A percentile compares a stretch with the other conserved stretches of the same genome.
phyloP scores from a whole-genome alignment of 495 filamentous ascomycete species.

The Talaromyces proteolyticus region DNA sequence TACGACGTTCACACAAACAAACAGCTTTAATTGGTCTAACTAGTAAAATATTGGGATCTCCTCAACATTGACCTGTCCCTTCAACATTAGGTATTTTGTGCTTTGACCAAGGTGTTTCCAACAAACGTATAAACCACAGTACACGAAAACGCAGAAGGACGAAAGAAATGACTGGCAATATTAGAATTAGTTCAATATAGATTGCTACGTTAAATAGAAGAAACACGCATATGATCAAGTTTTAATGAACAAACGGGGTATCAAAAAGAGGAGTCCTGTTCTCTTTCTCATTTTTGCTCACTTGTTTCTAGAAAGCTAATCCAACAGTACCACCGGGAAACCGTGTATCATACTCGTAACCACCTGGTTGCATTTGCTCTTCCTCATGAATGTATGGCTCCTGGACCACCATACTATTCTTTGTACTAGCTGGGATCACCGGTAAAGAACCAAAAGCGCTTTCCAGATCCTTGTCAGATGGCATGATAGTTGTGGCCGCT shows the following conservation, averaged over 20 bases:
- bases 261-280: neutral
- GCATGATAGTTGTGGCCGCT: slow-evolving; percentile 16
- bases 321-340: slow-evolving; percentile 25
- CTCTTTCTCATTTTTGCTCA: neutral
- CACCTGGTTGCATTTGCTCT: slow-evolving; percentile 18
- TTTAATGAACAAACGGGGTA: neutral
- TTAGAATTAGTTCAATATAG: no score
- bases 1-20: no score
- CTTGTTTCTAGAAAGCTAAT: slow-evolving; percentile 24
- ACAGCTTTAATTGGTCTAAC: no score
- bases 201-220: no score
- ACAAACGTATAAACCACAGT: no score
- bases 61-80: no score
- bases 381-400: slow-evolving; percentile 12
- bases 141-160: no score
- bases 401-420: slow-evolving; percentile 5
- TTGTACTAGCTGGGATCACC: slow-evolving; percentile 5
- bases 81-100: no score
- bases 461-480: slow-evolving; percentile 15
- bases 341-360: slow-evolving; percentile 13
- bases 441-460: neutral
- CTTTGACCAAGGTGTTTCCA: no score
- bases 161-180: no score
- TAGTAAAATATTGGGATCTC: no score
- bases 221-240: neutral